A percentile compares a stretch with the other conserved stretches of the same genome.
These are phyloP conservation scores for Ascomycota sp. DNA, from an alignment of 2,329 filamentous ascomycete genomes.

Conservation along the genomic window DNA sequence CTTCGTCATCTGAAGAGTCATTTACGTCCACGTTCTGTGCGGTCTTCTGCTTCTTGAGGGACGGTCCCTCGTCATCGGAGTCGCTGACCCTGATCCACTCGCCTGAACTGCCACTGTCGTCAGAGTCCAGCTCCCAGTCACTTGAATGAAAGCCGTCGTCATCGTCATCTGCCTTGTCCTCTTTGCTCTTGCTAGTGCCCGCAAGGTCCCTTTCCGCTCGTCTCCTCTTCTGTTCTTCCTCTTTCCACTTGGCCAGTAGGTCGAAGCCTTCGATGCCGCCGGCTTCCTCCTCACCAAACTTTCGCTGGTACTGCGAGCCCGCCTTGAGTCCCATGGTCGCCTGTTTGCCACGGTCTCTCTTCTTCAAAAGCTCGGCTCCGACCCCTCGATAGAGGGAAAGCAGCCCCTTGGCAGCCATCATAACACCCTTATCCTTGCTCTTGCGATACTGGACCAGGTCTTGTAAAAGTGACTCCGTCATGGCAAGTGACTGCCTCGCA, in stretches of 20 bases:
- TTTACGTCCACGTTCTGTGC: conserved; percentile 10
- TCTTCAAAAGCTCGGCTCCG: conserved; percentile 71
- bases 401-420: conserved; percentile 92
- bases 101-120: conserved; percentile 48
- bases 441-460: conserved; percentile 91
- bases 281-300: conserved; percentile 62
- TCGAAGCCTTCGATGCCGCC: conserved; percentile 86
- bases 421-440: conserved; percentile 96
- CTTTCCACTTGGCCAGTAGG: conserved; percentile 80
- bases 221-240: conserved; percentile 63
- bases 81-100: conserved; percentile 91
- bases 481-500: conserved; percentile 78
- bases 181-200: conserved; percentile 39
- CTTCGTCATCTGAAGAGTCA: conserved; percentile 7
- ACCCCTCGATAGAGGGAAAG: conserved; percentile 82
- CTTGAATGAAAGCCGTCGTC: conserved; percentile 33
- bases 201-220: conserved; percentile 46
- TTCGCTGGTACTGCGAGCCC: conserved; percentile 54
- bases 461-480: conserved; percentile 88
- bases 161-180: conserved; percentile 39
- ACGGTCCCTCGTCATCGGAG: conserved; percentile 54
- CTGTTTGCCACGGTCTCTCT: conserved; percentile 77
- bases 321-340: conserved; percentile 64
- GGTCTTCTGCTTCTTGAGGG: conserved; percentile 23
- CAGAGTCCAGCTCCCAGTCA: conserved; percentile 41